Percentiles rank a stretch among this genome's conserved stretches.
These are phyloP conservation scores for Plasmodium vivax DNA, from an alignment of 169 alveolate species.

Conservation along the genomic window DNA sequence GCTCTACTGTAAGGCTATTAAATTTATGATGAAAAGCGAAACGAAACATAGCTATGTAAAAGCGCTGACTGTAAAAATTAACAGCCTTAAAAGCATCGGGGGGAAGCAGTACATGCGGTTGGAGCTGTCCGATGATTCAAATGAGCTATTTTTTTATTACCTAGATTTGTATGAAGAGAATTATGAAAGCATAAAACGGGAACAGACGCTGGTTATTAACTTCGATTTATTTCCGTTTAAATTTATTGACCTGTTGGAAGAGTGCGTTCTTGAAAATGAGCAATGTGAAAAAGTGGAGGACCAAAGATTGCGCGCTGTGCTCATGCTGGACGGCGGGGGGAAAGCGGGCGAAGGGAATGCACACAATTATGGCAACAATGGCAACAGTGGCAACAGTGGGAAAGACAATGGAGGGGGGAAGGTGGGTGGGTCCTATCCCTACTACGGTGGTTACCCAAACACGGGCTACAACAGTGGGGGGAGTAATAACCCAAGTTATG, in stretches of 20 bases:
- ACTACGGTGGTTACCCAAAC: neutral
- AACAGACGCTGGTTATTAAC: slow-evolving; percentile 59
- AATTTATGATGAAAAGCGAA: slow-evolving; percentile 30
- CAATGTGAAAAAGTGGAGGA: slow-evolving; percentile 46
- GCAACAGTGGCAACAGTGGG: neutral
- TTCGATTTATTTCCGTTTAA: slow-evolving; percentile 71
- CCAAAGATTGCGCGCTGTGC: slow-evolving; percentile 55
- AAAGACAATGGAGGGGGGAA: neutral
- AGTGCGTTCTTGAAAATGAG: slow-evolving; percentile 55
- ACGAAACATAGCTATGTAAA: slow-evolving; percentile 13
- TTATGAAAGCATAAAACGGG: slow-evolving; percentile 65
- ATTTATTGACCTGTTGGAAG: slow-evolving; percentile 62
- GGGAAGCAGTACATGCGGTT: slow-evolving; percentile 64
- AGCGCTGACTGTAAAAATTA: slow-evolving; percentile 22
- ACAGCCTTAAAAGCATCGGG: slow-evolving; percentile 10
- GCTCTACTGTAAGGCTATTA: slow-evolving; percentile 40
- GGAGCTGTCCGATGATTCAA: slow-evolving; percentile 53
- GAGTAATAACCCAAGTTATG: neutral
- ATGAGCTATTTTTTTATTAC: slow-evolving; percentile 61
- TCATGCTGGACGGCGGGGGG: slow-evolving; percentile 1
- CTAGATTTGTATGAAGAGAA: slow-evolving; percentile 65
- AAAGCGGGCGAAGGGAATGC: neutral
- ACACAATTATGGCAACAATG: neutral
- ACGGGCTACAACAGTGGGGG: neutral
- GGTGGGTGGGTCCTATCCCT: neutral